Conservation (phyloP, 2,329 filamentous ascomycete species). For the Phialophora chinensis region DNA sequence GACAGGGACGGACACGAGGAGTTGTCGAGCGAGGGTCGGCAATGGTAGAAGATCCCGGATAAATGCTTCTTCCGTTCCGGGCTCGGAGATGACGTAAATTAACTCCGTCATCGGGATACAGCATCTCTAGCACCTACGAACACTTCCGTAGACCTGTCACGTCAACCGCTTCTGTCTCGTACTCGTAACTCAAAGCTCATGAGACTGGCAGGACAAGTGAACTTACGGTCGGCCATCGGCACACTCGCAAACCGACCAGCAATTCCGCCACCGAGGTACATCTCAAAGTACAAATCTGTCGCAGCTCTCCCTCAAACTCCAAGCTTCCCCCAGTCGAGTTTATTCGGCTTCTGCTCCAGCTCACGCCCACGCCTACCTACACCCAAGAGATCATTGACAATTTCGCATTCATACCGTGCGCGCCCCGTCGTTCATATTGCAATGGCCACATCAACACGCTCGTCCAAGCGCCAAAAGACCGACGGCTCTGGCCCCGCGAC, state of each 20-base stretch:
- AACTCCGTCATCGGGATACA: neutral
- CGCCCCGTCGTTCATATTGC: neutral
- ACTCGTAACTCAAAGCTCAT: neutral
- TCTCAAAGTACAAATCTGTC: neutral
- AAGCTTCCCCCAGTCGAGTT: neutral
- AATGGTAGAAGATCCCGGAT: neutral
- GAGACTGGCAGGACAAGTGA: neutral
- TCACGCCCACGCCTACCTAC: neutral
- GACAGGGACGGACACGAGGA: too few relatives aligned
- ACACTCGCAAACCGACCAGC: neutral
- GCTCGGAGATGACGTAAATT: neutral
- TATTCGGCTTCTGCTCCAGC: neutral
- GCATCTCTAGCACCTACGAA: neutral
- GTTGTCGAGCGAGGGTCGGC: too few relatives aligned
- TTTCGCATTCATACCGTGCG: neutral
- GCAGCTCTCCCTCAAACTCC: neutral
- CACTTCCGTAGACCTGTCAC: neutral
- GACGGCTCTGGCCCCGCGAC: slow-evolving; percentile 5
- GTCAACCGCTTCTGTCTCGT: neutral
- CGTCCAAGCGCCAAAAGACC: slow-evolving; percentile 38
- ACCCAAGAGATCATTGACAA: neutral
- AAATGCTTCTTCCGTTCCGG: neutral
- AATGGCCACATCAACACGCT: slow-evolving; percentile 32
- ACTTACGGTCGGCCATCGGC: neutral
- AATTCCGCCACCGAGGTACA: neutral